Evolutionary conservation across 73 alveolate genomes (phyloP), one percentile per base, ranked within the genome.

Genomic region (Paramecium pentaurelia): DNA sequence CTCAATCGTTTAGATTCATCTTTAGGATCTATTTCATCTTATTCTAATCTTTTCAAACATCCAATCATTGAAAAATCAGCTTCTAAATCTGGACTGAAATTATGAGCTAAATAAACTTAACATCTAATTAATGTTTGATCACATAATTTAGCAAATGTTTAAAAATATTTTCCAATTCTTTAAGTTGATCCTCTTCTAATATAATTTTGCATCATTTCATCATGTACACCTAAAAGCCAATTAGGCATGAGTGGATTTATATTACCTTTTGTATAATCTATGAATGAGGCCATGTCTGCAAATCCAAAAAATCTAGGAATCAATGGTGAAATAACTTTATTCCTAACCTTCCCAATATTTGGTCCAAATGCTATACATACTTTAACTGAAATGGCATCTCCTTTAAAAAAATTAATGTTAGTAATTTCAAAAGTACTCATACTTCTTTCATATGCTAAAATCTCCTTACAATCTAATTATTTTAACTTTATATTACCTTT

Each of bases 201-300:
- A 34, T 71, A 71, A 30, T 71, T 71, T 71, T 71, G 12, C 86
- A 71, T 71, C 86, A 71, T 71, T 71, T 71, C 86, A 71, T 71
- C 86, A 34, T 71, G 86, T 9, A 71, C 54, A 11, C 58, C 58
- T 59, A 32, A 34, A 30, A 71, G 27, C 86, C 86, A 71, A 34
- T 71, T 34, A 10, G 86, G 86, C 86, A 71, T 71, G n/a, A 71
- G 30, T 32, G 86, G 32, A 36, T 71, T 71, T 2, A 71, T 71
- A 42, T 71, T 36, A 36, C 86, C 86, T 71, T 37, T 37, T 14
- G 86, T 34, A 36, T 36, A 71, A 71, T 71, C 36, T 34, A 71
- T 36, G 16, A 71, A 36, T 8, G 86, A 32, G 0, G 18, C 86
- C 86, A 71, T 71, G 0, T 71, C 59, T 36, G 54, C 60, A 38